Evolutionary conservation across 345 rosid species (phyloP).

Genomic region (Cardiospermum halicacabum): DNA sequence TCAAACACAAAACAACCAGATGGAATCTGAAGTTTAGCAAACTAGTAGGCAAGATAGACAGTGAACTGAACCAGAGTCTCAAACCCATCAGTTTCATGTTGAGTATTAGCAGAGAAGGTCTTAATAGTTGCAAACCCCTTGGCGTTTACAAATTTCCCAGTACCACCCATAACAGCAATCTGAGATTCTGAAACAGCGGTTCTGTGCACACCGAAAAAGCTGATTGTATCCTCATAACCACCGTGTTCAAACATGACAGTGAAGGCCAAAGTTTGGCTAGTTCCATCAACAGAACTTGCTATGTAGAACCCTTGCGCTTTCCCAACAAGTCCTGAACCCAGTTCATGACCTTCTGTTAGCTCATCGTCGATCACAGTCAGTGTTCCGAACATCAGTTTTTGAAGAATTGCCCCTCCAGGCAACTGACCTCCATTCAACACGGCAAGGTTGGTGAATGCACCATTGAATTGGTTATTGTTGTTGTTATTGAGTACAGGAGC

Average conservation of each 20-base stretch:
- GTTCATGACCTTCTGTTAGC: slow-evolving; percentile 63
- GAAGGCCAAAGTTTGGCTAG: slow-evolving; percentile 71
- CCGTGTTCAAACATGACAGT: slow-evolving; percentile 73
- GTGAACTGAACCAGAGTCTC: slow-evolving; percentile 62
- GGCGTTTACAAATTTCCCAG: slow-evolving; percentile 74
- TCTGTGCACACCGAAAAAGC: slow-evolving; percentile 73
- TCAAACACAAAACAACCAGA: neutral
- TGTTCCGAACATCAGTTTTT: slow-evolving; percentile 80
- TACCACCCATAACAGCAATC: slow-evolving; percentile 84
- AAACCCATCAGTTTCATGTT: slow-evolving; percentile 59
- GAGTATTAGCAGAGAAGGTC: slow-evolving; percentile 48
- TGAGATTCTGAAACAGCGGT: slow-evolving; percentile 75
- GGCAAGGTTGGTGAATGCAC: slow-evolving; percentile 35
- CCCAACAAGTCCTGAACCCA: slow-evolving; percentile 61
- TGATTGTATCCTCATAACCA: slow-evolving; percentile 64
- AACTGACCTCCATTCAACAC: slow-evolving; percentile 47
- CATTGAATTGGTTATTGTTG: slow-evolving; percentile 34
- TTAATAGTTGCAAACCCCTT: slow-evolving; percentile 65
- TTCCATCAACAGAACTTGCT: slow-evolving; percentile 75
- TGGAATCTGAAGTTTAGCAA: slow-evolving; percentile 19
- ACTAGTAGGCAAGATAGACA: slow-evolving; percentile 48
- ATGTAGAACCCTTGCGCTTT: slow-evolving; percentile 87
- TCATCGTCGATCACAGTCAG: slow-evolving; percentile 79
- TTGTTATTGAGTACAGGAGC: slow-evolving; percentile 45
- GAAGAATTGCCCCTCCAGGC: slow-evolving; percentile 45